A percentile compares a stretch with the other conserved stretches of the same genome.
These are phyloP conservation scores for Phytophthora quininea DNA, from an alignment of 352 stramenopile species.

Conservation along the genomic window DNA sequence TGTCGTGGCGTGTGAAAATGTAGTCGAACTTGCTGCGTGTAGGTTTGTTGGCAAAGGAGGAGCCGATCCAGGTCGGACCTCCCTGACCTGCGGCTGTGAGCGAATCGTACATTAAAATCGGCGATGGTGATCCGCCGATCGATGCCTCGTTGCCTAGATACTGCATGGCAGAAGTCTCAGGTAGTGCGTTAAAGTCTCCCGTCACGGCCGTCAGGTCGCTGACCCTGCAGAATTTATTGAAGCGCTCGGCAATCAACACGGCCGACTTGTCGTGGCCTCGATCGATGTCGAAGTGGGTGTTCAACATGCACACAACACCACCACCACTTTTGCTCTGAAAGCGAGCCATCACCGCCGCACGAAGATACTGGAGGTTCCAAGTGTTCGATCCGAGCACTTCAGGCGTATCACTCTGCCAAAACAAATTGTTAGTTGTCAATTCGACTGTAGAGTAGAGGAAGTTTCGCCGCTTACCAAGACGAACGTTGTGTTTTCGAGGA, in stretches of 20 bases:
- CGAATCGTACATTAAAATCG: slow-evolving; percentile 64
- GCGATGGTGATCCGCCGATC: slow-evolving; percentile 27
- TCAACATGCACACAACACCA: slow-evolving; percentile 58
- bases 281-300: slow-evolving; percentile 74
- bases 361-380: slow-evolving; percentile 69
- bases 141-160: slow-evolving; percentile 38
- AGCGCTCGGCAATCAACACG: slow-evolving; percentile 46
- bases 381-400: slow-evolving; percentile 54
- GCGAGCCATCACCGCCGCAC: slow-evolving; percentile 53
- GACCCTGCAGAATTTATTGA: slow-evolving; percentile 37
- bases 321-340: slow-evolving; percentile 32
- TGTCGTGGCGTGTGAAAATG: slow-evolving; percentile 57
- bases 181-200: slow-evolving; percentile 60
- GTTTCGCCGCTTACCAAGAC: slow-evolving; percentile 43
- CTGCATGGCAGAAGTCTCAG: slow-evolving; percentile 34
- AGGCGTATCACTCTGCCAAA: slow-evolving; percentile 54
- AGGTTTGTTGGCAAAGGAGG: slow-evolving; percentile 38
- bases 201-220: slow-evolving; percentile 62
- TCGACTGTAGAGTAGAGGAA: no score
- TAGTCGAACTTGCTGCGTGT: slow-evolving; percentile 64
- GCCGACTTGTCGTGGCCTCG: slow-evolving; percentile 58
- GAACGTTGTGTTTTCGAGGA: slow-evolving; percentile 56
- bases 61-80: slow-evolving; percentile 62
- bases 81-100: slow-evolving; percentile 41
- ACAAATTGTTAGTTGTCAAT: no score